phyloP scores from a whole-genome alignment of 257 asterid genomes.

The Jacaranda copaia region DNA sequence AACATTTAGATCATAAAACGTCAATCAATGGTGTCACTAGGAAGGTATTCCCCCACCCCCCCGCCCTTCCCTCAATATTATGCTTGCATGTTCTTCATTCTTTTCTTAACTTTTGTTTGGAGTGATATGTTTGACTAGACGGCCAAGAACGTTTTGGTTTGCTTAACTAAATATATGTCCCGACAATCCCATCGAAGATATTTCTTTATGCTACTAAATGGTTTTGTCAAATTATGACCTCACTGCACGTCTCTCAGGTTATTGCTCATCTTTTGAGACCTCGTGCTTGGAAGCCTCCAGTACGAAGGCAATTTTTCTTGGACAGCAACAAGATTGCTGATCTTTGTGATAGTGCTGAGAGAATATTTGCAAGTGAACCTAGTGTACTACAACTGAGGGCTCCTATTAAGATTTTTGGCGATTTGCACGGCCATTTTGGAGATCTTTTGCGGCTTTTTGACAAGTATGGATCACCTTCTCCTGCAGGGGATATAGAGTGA shows the following conservation, averaged over 20 bases:
- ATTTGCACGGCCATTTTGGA: constrained; percentile 97
- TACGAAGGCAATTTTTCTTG: constrained; percentile 90
- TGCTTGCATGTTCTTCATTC: constrained; percentile 20
- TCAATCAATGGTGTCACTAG: constrained; percentile 88
- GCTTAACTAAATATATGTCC: background rate
- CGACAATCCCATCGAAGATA: background rate
- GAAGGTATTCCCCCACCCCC: constrained; percentile 59
- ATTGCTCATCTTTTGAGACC: constrained; percentile 90
- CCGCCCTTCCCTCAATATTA: background rate
- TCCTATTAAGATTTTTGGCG: constrained; percentile 97
- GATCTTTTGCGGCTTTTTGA: constrained; percentile 99
- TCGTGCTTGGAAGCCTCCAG: constrained; percentile 99
- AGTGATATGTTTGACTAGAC: background rate
- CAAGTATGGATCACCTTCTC: constrained; percentile 94
- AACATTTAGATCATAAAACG: constrained; percentile 92
- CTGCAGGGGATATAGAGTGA: constrained; percentile 96
- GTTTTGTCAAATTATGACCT: constrained; percentile 17
- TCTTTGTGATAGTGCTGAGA: constrained; percentile 96
- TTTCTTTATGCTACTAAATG: background rate
- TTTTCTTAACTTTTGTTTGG: background rate
- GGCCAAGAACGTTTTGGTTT: background rate
- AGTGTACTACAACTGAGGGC: constrained; percentile 94
- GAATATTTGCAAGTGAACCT: constrained; percentile 91
- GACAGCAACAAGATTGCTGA: constrained; percentile 97
- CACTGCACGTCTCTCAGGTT: constrained; percentile 57